Conservation (phyloP, 2,329 filamentous ascomycete species). For the Neurospora sp. region DNA sequence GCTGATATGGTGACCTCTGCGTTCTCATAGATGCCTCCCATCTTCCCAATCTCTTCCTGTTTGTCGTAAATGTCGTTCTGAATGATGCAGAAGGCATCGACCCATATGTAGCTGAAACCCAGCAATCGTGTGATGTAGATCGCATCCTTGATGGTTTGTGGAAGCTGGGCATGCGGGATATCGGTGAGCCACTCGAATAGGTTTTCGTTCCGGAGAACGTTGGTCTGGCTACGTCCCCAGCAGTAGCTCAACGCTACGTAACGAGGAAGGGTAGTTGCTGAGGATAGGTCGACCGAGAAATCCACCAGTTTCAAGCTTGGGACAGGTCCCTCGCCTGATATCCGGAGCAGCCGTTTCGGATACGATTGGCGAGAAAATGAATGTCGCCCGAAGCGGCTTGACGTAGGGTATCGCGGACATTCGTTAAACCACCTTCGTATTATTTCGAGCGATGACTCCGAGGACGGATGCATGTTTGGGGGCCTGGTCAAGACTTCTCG, state of each 20-base stretch:
- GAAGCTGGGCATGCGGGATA: background rate
- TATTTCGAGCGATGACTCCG: background rate
- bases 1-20: background rate
- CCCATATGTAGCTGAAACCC: background rate
- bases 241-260: background rate
- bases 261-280: constrained; percentile 25
- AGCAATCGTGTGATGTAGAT: background rate
- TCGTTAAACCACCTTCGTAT: background rate
- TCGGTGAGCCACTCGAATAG: background rate
- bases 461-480: background rate
- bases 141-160: background rate
- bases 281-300: background rate
- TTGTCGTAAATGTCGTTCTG: background rate
- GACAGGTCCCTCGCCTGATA: background rate
- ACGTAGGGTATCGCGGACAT: background rate
- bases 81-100: constrained; percentile 1
- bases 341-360: background rate
- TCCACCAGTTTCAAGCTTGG: background rate
- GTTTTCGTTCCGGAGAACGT: background rate
- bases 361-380: background rate
- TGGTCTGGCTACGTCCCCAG: background rate
- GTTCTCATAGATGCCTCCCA: background rate
- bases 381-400: background rate
- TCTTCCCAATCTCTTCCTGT: background rate
- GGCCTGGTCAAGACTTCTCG: background rate